Conservation (phyloP, 1,284 basidiomycete genomes). For the Coniferiporia weirii region DNA sequence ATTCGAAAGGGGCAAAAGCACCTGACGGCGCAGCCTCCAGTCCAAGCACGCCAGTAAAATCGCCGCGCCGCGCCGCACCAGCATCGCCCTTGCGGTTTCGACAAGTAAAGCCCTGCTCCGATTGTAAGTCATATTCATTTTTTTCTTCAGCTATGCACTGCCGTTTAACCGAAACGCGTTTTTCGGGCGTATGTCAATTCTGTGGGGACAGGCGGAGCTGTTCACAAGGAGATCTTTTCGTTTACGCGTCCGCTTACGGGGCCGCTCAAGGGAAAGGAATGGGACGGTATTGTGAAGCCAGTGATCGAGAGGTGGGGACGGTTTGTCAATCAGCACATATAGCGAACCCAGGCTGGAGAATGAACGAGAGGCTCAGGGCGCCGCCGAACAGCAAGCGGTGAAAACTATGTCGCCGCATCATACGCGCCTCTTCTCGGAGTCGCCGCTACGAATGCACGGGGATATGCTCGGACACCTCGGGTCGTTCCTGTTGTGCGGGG, state of each 20-base stretch:
- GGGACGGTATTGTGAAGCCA: slow-evolving; percentile 66
- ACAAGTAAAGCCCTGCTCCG: background rate
- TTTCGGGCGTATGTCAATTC: too few relatives aligned
- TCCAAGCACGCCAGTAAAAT: background rate
- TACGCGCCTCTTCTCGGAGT: too few relatives aligned
- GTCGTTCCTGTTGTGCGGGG: too few relatives aligned
- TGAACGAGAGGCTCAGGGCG: too few relatives aligned
- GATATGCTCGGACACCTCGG: too few relatives aligned
- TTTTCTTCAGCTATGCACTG: background rate
- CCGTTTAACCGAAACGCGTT: background rate
- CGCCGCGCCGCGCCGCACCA: background rate
- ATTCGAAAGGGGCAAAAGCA: background rate
- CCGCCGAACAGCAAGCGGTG: too few relatives aligned
- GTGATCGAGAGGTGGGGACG: slow-evolving; percentile 71
- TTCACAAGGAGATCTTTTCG: slow-evolving; percentile 73
- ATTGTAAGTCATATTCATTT: slow-evolving; percentile 4
- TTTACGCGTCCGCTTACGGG: slow-evolving; percentile 51
- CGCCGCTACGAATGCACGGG: too few relatives aligned
- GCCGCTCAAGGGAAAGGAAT: slow-evolving; percentile 55
- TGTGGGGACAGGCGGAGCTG: slow-evolving; percentile 39
- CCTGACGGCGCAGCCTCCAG: background rate
- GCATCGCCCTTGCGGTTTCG: background rate
- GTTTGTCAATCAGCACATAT: slow-evolving; percentile 39
- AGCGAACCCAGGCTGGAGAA: background rate
- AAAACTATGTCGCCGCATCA: too few relatives aligned